Evolutionary conservation across 2,329 filamentous ascomycete species (phyloP).

Genomic region (Hymenoscyphus repandus): DNA sequence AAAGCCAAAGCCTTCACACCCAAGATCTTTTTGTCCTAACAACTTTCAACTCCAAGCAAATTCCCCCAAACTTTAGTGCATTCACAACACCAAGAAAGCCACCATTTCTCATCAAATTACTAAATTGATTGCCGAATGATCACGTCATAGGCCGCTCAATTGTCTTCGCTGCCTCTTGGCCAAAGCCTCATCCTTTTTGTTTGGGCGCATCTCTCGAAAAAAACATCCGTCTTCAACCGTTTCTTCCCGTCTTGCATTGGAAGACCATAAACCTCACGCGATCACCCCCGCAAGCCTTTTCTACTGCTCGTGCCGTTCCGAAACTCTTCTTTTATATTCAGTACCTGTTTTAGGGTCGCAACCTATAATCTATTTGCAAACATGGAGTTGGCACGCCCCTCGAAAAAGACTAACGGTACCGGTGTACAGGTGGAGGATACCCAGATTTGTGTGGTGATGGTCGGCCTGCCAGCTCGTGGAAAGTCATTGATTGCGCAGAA

Average conservation of each 20-base stretch:
- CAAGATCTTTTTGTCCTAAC: too few species aligned
- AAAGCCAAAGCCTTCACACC: too few species aligned
- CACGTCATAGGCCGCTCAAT: neutral
- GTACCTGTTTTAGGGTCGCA: conserved; percentile 2
- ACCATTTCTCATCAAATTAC: too few species aligned
- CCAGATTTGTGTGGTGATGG: conserved; percentile 98
- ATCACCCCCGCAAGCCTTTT: conserved; percentile 8
- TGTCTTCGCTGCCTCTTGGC: neutral
- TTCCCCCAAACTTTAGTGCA: too few species aligned
- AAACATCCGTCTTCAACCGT: conserved; percentile 14
- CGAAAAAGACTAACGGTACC: conserved; percentile 50
- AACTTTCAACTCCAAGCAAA: too few species aligned
- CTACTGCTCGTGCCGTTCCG: neutral
- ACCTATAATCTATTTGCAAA: neutral
- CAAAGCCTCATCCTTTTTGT: neutral
- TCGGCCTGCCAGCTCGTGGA: conserved; percentile 88
- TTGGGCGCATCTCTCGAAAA: neutral
- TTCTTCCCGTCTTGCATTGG: conserved; percentile 9
- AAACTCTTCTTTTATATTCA: neutral
- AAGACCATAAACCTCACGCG: conserved; percentile 18
- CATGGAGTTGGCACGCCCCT: conserved; percentile 23
- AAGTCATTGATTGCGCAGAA: conserved; percentile 98
- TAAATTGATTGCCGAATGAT: neutral
- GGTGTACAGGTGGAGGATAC: conserved; percentile 90
- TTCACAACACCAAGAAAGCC: too few species aligned